Evolutionary conservation across 1,284 basidiomycete species (phyloP).

Genomic region (Tylopilus sp.): DNA sequence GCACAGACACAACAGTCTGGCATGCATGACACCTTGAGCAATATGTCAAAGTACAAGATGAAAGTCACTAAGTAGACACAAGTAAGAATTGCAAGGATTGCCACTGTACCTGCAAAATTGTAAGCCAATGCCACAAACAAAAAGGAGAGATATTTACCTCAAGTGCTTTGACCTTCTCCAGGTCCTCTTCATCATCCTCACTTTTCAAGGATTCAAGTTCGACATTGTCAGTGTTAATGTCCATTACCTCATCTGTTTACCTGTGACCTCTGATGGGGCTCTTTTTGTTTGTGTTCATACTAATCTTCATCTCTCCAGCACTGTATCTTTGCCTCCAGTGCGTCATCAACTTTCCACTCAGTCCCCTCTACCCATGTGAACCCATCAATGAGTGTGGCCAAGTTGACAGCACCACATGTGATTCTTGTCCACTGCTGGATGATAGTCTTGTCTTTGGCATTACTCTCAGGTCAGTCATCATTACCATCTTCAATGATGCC

Average conservation of each 20-base stretch:
- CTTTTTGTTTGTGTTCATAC: slow-evolving; percentile 73
- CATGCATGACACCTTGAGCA: slow-evolving; percentile 49
- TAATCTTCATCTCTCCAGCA: slow-evolving; percentile 78
- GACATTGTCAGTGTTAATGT: slow-evolving; percentile 68
- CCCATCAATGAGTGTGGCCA: slow-evolving; percentile 82
- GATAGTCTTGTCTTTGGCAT: slow-evolving; percentile 39
- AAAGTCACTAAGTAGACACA: slow-evolving; percentile 53
- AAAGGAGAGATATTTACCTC: slow-evolving; percentile 62
- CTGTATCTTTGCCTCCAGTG: too few relatives aligned
- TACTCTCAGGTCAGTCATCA: slow-evolving; percentile 55
- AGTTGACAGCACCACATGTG: slow-evolving; percentile 76
- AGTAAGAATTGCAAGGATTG: slow-evolving; percentile 72
- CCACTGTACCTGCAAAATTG: slow-evolving; percentile 66
- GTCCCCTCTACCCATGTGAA: slow-evolving; percentile 77
- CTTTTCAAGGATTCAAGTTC: slow-evolving; percentile 52
- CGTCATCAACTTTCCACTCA: slow-evolving; percentile 77
- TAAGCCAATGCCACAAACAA: slow-evolving; percentile 14
- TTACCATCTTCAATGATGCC: slow-evolving; percentile 85
- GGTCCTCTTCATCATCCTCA: slow-evolving; percentile 74
- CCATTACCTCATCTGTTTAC: slow-evolving; percentile 77
- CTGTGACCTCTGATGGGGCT: slow-evolving; percentile 67
- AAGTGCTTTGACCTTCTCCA: slow-evolving; percentile 79
- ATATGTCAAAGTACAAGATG: slow-evolving; percentile 43
- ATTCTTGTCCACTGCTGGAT: slow-evolving; percentile 79
- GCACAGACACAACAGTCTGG: slow-evolving; percentile 45